Conservation (phyloP, 441 rosid genomes). For the Cnidoscolus chayamansa region DNA sequence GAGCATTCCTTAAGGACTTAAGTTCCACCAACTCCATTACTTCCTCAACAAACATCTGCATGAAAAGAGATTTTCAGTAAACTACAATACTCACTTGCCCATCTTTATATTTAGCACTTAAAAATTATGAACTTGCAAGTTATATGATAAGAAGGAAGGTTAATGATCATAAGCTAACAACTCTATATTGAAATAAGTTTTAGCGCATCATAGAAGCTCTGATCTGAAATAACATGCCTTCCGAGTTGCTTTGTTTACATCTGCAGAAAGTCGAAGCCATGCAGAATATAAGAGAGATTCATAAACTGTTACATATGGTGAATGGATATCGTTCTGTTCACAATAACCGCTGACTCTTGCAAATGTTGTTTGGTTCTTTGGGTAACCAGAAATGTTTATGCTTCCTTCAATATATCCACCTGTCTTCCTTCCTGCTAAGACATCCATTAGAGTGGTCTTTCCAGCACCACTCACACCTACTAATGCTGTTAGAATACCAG, state of each 20-base stretch:
- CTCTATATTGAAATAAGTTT: too few relatives aligned
- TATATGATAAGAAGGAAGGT: too few relatives aligned
- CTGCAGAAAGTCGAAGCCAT: conserved; percentile 65
- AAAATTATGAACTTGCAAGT: not conserved
- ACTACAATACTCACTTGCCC: not conserved
- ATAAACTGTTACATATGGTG: conserved; percentile 61
- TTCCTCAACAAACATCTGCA: conserved; percentile 72
- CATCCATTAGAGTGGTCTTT: conserved; percentile 80
- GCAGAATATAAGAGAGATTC: conserved; percentile 70
- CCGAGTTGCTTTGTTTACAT: conserved; percentile 41
- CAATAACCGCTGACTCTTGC: conserved; percentile 74
- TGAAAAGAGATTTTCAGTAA: not conserved
- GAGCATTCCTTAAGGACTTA: conserved; percentile 44
- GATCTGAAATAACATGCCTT: conserved; percentile 33
- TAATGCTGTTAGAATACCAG: conserved; percentile 64
- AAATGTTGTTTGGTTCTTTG: conserved; percentile 67
- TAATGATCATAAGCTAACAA: too few relatives aligned
- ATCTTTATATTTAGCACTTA: not conserved
- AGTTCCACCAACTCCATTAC: conserved; percentile 69
- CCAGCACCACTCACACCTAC: conserved; percentile 88
- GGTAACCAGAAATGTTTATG: conserved; percentile 65
- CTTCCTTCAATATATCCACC: conserved; percentile 64
- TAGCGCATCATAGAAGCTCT: not conserved
- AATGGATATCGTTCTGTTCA: conserved; percentile 77
- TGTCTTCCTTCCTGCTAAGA: conserved; percentile 72